Percentiles rank a stretch among this genome's conserved stretches.
Evolutionary conservation across 2,329 filamentous ascomycete genomes (phyloP).

Genomic region (Pestalotiopsis fici): DNA sequence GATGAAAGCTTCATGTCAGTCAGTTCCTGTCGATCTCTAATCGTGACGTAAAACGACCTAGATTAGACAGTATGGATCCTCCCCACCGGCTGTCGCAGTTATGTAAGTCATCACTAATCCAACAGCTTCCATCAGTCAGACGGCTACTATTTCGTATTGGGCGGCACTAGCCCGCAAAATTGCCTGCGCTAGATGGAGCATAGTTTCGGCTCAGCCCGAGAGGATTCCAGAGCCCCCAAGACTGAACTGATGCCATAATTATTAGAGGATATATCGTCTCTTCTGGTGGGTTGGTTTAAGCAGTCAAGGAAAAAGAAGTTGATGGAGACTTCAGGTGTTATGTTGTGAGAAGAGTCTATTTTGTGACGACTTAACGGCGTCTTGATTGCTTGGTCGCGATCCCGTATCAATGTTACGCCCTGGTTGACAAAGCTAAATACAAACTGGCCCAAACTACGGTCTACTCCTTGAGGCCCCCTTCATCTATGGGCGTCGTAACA

Average conservation of each 20-base stretch:
- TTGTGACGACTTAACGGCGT: slow-evolving; percentile 4
- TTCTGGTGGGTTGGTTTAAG: background rate
- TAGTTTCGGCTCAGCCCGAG: background rate
- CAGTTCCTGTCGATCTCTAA: slow-evolving; percentile 7
- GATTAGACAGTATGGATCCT: background rate
- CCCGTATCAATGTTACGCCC: background rate
- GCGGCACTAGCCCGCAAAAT: background rate
- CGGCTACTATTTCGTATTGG: background rate
- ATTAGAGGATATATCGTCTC: background rate
- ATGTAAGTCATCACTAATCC: slow-evolving; percentile 16
- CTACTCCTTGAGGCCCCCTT: background rate
- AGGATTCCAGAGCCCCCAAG: background rate
- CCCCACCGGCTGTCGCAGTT: slow-evolving; percentile 1
- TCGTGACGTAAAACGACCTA: slow-evolving; percentile 12
- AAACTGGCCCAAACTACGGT: background rate
- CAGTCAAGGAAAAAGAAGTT: too few relatives aligned
- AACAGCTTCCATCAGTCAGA: slow-evolving; percentile 1
- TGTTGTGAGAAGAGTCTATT: slow-evolving; percentile 13
- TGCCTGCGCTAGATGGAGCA: background rate
- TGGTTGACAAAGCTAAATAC: background rate
- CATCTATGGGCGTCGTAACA: background rate
- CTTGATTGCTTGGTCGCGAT: background rate
- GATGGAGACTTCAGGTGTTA: too few relatives aligned
- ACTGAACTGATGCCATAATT: background rate
- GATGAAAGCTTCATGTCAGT: background rate